These are phyloP conservation scores for Brasenia schreberi DNA, from an alignment of 164 flowering plant species.

Conservation along the genomic window DNA sequence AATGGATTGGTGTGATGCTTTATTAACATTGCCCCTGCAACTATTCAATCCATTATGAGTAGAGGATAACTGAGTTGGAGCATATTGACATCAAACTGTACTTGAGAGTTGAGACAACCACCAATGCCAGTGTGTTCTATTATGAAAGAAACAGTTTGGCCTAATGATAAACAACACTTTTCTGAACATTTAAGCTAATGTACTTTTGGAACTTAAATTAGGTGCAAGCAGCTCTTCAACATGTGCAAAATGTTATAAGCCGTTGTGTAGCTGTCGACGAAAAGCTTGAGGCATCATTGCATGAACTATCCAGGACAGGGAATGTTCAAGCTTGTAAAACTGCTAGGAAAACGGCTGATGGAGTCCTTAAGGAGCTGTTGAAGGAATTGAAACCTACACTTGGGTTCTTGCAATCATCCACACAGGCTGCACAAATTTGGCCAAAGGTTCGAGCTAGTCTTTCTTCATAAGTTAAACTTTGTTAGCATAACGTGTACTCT, in stretches of 20 bases:
- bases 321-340: conserved; percentile 89
- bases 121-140: no score
- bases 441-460: conserved; percentile 43
- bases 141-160: no score
- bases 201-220: conserved; percentile 5
- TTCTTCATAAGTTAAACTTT: neutral
- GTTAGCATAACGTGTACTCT: neutral
- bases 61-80: no score
- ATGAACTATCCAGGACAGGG: conserved; percentile 82
- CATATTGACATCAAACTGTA: no score
- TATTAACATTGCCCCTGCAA: no score
- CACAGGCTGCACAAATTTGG: conserved; percentile 51
- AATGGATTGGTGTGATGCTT: no score
- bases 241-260: conserved; percentile 34
- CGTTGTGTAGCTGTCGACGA: conserved; percentile 56
- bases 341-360: conserved; percentile 70
- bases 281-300: conserved; percentile 77
- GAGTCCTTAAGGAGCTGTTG: conserved; percentile 52
- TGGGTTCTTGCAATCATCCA: conserved; percentile 57
- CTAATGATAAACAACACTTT: no score
- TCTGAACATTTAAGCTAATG: no score
- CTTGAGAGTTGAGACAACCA: no score
- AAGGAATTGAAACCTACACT: conserved; percentile 73
- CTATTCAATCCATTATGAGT: no score
- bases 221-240: conserved; percentile 70